Evolutionary conservation across 2,329 filamentous ascomycete species (phyloP).

Genomic region (Rhinocladiella mackenziei): DNA sequence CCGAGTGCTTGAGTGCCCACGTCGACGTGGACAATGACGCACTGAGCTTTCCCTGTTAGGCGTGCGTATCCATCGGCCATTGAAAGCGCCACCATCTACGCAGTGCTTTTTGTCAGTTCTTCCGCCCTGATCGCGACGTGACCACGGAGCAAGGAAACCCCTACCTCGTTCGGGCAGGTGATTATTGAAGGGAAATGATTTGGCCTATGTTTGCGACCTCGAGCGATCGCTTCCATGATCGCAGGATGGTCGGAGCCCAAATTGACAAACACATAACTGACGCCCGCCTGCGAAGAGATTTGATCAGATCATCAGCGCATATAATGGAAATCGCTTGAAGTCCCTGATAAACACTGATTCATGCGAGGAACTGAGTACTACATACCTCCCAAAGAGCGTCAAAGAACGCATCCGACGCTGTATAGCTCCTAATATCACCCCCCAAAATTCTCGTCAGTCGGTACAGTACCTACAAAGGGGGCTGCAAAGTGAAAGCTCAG

Average conservation of each 20-base stretch:
- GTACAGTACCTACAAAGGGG: no score
- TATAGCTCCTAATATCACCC: no score
- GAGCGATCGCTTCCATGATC: conserved; percentile 76
- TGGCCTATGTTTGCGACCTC: conserved; percentile 64
- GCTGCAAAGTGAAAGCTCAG: no score
- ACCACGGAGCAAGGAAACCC: conserved; percentile 2
- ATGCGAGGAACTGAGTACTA: no score
- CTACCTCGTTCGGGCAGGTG: conserved; percentile 74
- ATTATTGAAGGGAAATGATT: conserved; percentile 67
- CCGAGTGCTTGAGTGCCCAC: conserved; percentile 76
- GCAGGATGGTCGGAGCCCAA: conserved; percentile 62
- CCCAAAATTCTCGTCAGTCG: no score
- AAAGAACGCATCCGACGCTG: no score
- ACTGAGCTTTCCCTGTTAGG: conserved; percentile 67
- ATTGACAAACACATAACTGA: conserved; percentile 52
- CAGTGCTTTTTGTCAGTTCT: conserved; percentile 1
- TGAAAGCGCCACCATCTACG: conserved; percentile 75
- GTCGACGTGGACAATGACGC: conserved; percentile 75
- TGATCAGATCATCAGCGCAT: no score
- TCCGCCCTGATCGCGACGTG: no score
- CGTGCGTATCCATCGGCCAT: conserved; percentile 80
- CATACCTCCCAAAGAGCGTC: no score
- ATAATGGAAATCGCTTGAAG: no score
- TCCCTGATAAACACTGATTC: no score
- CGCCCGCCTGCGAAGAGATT: conserved; percentile 40